Evolutionary conservation across 345 rosid species (phyloP), one percentile per base, ranked within the genome.

Genomic region (Arabidopsis suecica): DNA sequence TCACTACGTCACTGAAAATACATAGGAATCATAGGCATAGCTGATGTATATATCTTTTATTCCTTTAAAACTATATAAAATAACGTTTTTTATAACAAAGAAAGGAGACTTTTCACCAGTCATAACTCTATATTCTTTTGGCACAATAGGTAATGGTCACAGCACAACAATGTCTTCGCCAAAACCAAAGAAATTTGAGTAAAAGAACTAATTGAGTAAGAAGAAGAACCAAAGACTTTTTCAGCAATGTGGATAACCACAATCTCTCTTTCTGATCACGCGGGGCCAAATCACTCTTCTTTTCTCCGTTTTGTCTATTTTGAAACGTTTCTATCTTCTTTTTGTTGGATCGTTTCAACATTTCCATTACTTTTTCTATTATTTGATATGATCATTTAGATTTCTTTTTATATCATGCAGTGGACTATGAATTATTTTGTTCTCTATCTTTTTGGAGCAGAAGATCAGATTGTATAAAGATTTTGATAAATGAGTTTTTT

Each of bases 221-320:
- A 66, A 80, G 54, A 78, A 80, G 50, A 63, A 36, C 18, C 73
- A 65, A 42, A 45, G 42, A 76, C 61, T 79, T 64, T 69, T 75
- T 61, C 48, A 76, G 64, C 48, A 69, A 61, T 68, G 40, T 60
- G 79, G 84, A 82, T 81, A 80, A 74, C 22, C 41, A 50, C 5
- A 56, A 28, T 60, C 18, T 9, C 13, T 54, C 14, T 61, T 16
- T 56, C 22, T 45, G 22, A 20, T 20, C 50, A 41, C 25, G 63
- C 38, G 28, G 22, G 82, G 62, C 71, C 66, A 40, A 37, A 76
- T 23, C 60, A 56, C 66, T 74, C 72, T 74, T 69, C 22, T 61
- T 50, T 56, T 51, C 54, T 61, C 10, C 37, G 4, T 2, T 56
- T 57, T 69, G 56, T 59, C 66, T 59, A n/a, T 59, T 60, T 71